Percentiles rank a stretch among this genome's conserved stretches.
phyloP scores from a whole-genome alignment of 305 asterid species.

The Rubia tinctorum region DNA sequence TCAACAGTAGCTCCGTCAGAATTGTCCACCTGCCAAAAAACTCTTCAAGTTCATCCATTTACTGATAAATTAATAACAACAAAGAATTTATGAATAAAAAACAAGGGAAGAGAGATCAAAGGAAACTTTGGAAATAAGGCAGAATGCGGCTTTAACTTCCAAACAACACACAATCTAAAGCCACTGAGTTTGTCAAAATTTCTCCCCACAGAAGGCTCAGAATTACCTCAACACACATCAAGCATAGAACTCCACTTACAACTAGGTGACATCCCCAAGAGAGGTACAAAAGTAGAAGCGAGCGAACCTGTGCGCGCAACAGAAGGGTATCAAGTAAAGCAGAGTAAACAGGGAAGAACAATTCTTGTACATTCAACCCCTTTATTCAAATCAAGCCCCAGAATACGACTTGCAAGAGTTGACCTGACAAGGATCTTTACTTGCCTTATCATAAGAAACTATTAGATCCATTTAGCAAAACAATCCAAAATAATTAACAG shows the following conservation, averaged over 20 bases:
- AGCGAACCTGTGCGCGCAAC: constrained; percentile 71
- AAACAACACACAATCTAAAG: background rate
- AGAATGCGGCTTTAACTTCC: background rate
- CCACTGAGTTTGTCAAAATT: constrained; percentile 7
- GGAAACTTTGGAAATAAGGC: background rate
- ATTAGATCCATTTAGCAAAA: background rate
- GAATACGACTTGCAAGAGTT: constrained; percentile 67
- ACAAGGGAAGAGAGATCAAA: constrained; percentile 6
- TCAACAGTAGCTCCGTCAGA: constrained; percentile 49
- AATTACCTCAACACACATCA: background rate
- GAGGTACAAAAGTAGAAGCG: constrained; percentile 15
- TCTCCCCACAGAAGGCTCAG: background rate
- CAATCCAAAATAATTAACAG: background rate
- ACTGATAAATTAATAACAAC: background rate
- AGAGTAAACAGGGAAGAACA: constrained; percentile 62
- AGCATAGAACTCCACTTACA: constrained; percentile 3
- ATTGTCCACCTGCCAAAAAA: constrained; percentile 37
- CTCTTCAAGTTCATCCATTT: background rate
- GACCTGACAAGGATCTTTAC: constrained; percentile 46
- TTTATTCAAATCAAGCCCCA: constrained; percentile 49
- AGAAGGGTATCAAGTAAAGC: constrained; percentile 75
- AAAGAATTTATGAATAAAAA: too few species aligned
- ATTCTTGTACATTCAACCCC: constrained; percentile 45
- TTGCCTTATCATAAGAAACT: background rate
- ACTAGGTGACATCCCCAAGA: background rate